Evolutionary conservation across 2,329 filamentous ascomycete genomes (phyloP).

Genomic region (Nothophaeocryptopus gaeumannii): DNA sequence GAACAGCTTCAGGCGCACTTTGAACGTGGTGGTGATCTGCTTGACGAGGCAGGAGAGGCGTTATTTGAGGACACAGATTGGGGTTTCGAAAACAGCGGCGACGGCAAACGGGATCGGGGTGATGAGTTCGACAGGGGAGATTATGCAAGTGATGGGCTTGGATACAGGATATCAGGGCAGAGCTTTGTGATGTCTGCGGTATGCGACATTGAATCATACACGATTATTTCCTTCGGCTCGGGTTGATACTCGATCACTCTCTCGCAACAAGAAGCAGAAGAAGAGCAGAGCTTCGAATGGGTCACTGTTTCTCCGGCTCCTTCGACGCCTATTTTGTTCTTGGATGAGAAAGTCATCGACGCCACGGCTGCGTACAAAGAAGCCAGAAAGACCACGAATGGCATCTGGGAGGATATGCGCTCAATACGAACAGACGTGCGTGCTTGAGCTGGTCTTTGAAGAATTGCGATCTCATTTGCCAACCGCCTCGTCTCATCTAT

Average conservation of each 20-base stretch:
- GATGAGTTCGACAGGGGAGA: not conserved
- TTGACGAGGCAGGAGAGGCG: not conserved
- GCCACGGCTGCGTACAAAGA: not conserved
- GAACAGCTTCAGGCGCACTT: not conserved
- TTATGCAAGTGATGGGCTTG: not conserved
- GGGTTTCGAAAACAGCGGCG: not conserved
- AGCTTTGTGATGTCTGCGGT: not conserved
- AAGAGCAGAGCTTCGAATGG: not conserved
- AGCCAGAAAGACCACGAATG: not conserved
- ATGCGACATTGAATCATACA: not conserved
- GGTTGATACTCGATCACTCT: not conserved
- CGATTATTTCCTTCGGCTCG: not conserved
- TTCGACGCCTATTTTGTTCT: not conserved
- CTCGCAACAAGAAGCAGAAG: not conserved
- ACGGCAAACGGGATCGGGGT: not conserved
- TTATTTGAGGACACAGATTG: not conserved
- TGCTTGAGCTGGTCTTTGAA: too few species aligned
- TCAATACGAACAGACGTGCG: too few species aligned
- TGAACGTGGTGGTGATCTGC: not conserved
- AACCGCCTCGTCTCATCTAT: too few species aligned
- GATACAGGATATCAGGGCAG: not conserved
- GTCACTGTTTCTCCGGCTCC: not conserved
- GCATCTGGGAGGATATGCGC: not conserved
- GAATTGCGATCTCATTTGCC: too few species aligned
- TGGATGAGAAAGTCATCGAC: not conserved